phyloP scores from a whole-genome alignment of 2,329 filamentous ascomycete genomes.

The Sporothrix inflata region DNA sequence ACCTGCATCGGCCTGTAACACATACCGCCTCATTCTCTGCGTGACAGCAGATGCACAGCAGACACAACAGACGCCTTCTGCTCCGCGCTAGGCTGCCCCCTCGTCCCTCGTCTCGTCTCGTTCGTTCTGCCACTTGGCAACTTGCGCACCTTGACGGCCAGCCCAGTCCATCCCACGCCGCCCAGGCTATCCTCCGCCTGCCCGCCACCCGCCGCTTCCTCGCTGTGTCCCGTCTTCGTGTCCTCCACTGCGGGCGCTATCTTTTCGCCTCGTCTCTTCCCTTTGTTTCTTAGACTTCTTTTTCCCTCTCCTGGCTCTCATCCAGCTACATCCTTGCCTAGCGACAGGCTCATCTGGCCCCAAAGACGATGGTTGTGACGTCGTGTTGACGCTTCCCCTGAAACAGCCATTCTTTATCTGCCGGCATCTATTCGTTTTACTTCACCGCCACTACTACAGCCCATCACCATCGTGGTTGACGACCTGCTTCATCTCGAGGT shows the following conservation, averaged over 20 bases:
- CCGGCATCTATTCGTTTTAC: too few relatives aligned
- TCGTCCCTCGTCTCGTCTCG: background rate
- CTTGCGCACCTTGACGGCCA: slow-evolving; percentile 21
- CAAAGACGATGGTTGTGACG: slow-evolving; percentile 10
- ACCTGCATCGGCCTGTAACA: background rate
- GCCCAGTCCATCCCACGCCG: background rate
- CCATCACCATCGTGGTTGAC: background rate
- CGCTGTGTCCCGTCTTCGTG: background rate
- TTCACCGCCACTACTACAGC: too few relatives aligned
- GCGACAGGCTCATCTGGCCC: background rate
- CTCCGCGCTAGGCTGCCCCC: slow-evolving; percentile 1
- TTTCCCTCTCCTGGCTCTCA: background rate
- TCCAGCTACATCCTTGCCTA: background rate
- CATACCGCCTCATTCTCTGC: background rate
- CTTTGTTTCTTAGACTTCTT: background rate
- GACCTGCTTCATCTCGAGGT: background rate
- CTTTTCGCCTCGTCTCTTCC: background rate
- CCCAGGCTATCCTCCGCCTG: background rate
- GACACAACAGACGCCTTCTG: background rate
- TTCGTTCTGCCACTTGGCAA: background rate
- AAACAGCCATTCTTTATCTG: background rate
- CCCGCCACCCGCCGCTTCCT: background rate
- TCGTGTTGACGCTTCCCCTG: slow-evolving; percentile 2
- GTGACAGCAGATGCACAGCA: too few relatives aligned
- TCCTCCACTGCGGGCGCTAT: slow-evolving; percentile 21